A percentile compares a stretch with the other conserved stretches of the same genome.
phyloP scores from a whole-genome alignment of 2,329 filamentous ascomycete species.

The Colletotrichum sp. region DNA sequence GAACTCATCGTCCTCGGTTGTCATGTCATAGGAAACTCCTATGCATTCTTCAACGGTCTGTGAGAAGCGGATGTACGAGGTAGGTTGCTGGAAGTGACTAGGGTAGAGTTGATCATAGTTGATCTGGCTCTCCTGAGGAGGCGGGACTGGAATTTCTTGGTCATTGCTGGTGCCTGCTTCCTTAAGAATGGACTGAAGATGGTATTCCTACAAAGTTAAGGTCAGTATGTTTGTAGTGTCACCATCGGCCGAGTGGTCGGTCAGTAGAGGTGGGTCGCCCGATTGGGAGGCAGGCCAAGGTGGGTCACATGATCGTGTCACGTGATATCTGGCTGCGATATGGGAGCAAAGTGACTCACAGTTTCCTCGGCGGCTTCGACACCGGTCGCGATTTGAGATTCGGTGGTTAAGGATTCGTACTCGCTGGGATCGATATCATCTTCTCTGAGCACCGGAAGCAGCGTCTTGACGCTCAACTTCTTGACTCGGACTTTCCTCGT shows the following conservation, averaged over 20 bases:
- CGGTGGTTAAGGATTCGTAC: constrained; percentile 84
- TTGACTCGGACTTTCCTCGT: constrained; percentile 79
- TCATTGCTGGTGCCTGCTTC: constrained; percentile 60
- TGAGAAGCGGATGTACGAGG: constrained; percentile 96
- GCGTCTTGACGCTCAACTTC: constrained; percentile 92
- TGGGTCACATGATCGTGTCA: constrained; percentile 49
- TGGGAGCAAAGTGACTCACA: constrained; percentile 65
- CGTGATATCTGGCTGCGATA: constrained; percentile 49
- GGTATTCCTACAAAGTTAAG: constrained; percentile 74
- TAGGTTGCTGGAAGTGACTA: constrained; percentile 79
- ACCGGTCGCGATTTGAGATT: constrained; percentile 90
- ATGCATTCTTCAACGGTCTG: constrained; percentile 97
- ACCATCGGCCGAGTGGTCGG: not conserved
- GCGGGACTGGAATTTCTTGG: constrained; percentile 70
- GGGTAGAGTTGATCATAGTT: constrained; percentile 92
- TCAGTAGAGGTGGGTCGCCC: constrained; percentile 4
- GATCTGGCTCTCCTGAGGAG: constrained; percentile 67
- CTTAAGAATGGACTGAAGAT: constrained; percentile 82
- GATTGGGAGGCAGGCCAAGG: not conserved
- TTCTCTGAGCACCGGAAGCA: constrained; percentile 86
- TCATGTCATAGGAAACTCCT: constrained; percentile 93
- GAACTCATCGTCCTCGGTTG: constrained; percentile 84
- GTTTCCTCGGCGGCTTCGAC: constrained; percentile 98
- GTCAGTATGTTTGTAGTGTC: constrained; percentile 31
- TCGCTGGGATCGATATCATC: constrained; percentile 85